Conservation (phyloP, 768 basidiomycete genomes). For the Erythrobasidium yunnanense region DNA sequence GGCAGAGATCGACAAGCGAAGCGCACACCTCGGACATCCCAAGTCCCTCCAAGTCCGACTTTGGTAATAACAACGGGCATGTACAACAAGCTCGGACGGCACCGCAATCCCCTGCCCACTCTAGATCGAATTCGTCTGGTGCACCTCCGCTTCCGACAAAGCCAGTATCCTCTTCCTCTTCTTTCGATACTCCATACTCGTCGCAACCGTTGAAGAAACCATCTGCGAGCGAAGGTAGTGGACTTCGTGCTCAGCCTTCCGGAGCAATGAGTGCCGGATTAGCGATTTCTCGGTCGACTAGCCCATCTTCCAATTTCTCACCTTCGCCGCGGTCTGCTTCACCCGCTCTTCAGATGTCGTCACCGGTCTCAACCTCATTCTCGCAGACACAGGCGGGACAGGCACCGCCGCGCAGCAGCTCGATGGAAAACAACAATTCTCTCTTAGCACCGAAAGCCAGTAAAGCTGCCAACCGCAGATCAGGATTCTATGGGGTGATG, state of each 20-base stretch:
- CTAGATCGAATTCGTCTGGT: neutral
- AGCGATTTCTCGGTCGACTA: neutral
- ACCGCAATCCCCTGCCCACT: neutral
- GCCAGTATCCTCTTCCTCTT: neutral
- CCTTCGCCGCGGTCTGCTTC: neutral
- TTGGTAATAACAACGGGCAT: too few relatives aligned
- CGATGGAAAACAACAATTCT: neutral
- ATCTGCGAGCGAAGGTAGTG: too few relatives aligned
- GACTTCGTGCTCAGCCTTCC: neutral
- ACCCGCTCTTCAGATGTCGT: too few relatives aligned
- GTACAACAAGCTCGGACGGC: neutral
- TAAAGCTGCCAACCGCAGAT: conserved; percentile 32
- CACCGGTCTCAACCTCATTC: neutral
- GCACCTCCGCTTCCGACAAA: neutral
- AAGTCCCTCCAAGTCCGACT: too few relatives aligned
- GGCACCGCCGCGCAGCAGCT: neutral
- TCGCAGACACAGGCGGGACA: neutral
- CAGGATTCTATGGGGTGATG: conserved; percentile 36
- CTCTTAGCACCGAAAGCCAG: neutral
- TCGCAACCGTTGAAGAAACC: too few relatives aligned
- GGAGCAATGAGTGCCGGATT: neutral
- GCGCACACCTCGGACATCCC: too few relatives aligned
- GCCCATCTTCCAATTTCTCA: neutral
- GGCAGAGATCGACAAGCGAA: too few relatives aligned
- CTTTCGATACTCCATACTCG: too few relatives aligned